Percentiles rank a stretch among this genome's conserved stretches.
These are phyloP conservation scores for Talaromyces sp. DNA, from an alignment of 2,329 filamentous ascomycete species.

Conservation along the genomic window DNA sequence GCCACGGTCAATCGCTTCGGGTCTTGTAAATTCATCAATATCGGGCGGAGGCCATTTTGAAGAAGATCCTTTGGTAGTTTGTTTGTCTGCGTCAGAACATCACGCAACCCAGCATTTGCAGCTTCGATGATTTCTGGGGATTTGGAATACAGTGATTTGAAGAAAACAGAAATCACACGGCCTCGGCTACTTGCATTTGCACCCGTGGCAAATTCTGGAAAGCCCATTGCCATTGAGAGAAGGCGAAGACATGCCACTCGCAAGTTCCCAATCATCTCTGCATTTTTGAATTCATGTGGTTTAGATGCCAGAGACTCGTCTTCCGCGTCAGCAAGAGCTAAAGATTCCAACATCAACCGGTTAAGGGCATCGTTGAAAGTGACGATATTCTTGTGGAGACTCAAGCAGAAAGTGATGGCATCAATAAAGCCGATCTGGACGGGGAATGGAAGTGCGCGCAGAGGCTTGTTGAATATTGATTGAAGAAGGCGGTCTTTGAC, in stretches of 20 bases:
- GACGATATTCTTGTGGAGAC: conserved; percentile 80
- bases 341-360: conserved; percentile 82
- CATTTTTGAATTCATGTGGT: conserved; percentile 88
- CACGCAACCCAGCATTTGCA: conserved; percentile 82
- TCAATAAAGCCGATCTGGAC: conserved; percentile 98
- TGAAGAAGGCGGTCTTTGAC: conserved; percentile 85
- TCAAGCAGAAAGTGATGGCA: conserved; percentile 91
- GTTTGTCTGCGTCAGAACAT: conserved; percentile 78
- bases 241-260: conserved; percentile 91
- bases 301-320: conserved; percentile 92
- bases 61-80: conserved; percentile 93
- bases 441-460: conserved; percentile 85
- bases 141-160: conserved; percentile 93
- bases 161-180: conserved; percentile 88
- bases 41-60: conserved; percentile 86
- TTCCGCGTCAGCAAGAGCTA: conserved; percentile 88
- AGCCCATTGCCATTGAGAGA: conserved; percentile 85
- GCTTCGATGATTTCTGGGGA: conserved; percentile 89
- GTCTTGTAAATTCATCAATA: conserved; percentile 94
- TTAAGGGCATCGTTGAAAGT: conserved; percentile 89
- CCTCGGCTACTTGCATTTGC: conserved; percentile 58
- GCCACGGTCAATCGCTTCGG: conserved; percentile 83
- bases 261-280: conserved; percentile 85
- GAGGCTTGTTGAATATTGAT: conserved; percentile 90
- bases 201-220: conserved; percentile 81